Base-by-base conservation (phyloP, 1,284 basidiomycete genomes). In the Tausonia pullulans region DNA sequence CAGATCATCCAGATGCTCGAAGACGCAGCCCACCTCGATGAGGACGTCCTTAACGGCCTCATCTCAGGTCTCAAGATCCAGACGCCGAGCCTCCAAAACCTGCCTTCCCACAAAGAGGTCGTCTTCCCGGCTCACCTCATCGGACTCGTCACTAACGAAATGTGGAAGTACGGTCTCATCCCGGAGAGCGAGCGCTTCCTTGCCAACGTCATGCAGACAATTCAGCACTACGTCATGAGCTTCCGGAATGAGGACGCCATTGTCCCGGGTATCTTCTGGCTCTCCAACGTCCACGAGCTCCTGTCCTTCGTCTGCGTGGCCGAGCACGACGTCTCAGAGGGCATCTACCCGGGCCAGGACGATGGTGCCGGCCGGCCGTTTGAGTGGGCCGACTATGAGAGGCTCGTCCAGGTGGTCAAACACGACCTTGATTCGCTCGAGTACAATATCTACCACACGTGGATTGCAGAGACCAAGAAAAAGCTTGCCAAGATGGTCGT, bases 221-320 rank as follows among this genome's bases (percentile, higher is more conserved):
- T 99, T 68, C 96, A 99, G 79, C 83, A 56, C 57, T 44, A 10
- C 16, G 43, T 43, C 16, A 68, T 78, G 78, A 75, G 74, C 69
- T 97, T 94, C 80, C 84, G 84, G 50, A 87, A 91, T 68, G 96
- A 99, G 74, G 96, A 98, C 63, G 87, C 92, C 13, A 92, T 98
- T 68, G 80, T 95, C 53, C 96, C 96, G 1, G 96, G 96, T 55
- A 90, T 98, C 70, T 99, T 93, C 80, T 99, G 96, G 96, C 81
- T 98, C 14, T 98, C 95, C 46, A 99, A 99, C 72, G 94, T 99
- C n/a, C 96, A 99, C 76, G 96, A 99, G 76, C 92, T 98, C 82
- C 81, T 98, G 41, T 98, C 96, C 8, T 99, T 98, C 78, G 95
- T 98, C 71, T 97, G 91, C 73, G 89, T 98, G 53, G 96, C 96